These are phyloP conservation scores for Hymenoscyphus linearis DNA, from an alignment of 2,329 filamentous ascomycete genomes.

Conservation along the genomic window DNA sequence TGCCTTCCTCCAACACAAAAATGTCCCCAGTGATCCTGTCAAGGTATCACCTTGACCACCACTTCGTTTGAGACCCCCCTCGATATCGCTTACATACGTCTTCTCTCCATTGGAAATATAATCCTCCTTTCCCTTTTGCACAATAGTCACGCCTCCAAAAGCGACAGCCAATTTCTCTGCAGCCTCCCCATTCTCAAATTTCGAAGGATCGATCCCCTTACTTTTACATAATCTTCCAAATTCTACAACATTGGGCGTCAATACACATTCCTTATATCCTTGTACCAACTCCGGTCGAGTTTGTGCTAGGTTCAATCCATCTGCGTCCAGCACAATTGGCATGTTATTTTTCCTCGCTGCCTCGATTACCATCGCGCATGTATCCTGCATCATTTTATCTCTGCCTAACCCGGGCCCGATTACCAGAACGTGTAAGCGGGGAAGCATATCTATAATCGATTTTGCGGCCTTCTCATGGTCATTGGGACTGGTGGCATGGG, in stretches of 20 bases:
- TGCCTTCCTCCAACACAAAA: conserved; percentile 81
- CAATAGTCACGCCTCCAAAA: conserved; percentile 81
- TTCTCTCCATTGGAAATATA: conserved; percentile 73
- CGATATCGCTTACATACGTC: conserved; percentile 71
- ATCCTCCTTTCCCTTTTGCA: conserved; percentile 83
- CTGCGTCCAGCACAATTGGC: conserved; percentile 86
- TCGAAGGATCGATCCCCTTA: conserved; percentile 57
- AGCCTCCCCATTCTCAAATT: conserved; percentile 35
- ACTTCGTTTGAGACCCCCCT: conserved; percentile 81
- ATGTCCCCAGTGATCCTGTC: conserved; percentile 82
- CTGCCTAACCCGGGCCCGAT: conserved; percentile 89
- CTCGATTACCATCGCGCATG: conserved; percentile 70
- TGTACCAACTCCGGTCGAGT: conserved; percentile 69
- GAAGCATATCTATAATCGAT: conserved; percentile 72
- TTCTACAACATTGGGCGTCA: conserved; percentile 94
- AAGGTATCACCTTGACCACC: conserved; percentile 95
- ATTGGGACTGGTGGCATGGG: conserved; percentile 47
- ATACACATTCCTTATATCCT: conserved; percentile 76
- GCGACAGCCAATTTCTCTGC: conserved; percentile 66
- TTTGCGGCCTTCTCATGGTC: conserved; percentile 56
- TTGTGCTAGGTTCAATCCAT: conserved; percentile 76
- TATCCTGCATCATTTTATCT: conserved; percentile 84
- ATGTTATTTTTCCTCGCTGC: conserved; percentile 68
- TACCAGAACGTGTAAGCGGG: conserved; percentile 85
- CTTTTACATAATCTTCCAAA: conserved; percentile 77